These are phyloP conservation scores for Leucoagaricus sp. DNA, from an alignment of 1,284 basidiomycete species.

Conservation along the genomic window DNA sequence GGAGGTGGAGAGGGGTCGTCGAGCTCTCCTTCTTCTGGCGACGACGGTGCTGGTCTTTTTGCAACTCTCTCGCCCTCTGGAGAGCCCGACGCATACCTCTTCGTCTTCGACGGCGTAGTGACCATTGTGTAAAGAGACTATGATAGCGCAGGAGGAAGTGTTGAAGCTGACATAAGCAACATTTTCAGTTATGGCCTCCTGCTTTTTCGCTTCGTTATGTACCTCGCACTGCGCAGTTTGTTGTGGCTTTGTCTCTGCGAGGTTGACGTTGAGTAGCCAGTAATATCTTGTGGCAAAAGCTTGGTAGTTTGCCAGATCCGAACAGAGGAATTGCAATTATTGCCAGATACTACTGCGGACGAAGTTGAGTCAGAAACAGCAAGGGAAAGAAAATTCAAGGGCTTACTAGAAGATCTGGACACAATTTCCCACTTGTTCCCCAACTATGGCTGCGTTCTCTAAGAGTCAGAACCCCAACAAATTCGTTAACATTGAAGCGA, in stretches of 20 bases:
- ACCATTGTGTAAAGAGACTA: conserved; percentile 24
- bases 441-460: no score
- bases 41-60: conserved; percentile 63
- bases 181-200: conserved; percentile 14
- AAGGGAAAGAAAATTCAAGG: no score
- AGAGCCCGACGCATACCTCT: conserved; percentile 57
- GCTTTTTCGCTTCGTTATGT: background rate
- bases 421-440: no score
- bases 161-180: conserved; percentile 22
- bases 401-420: no score
- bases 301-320: no score
- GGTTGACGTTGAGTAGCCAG: no score
- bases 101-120: conserved; percentile 49
- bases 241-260: no score
- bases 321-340: no score
- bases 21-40: conserved; percentile 79
- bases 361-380: no score
- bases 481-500: background rate
- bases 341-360: no score
- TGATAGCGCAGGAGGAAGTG: conserved; percentile 13
- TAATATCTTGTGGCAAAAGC: no score
- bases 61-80: conserved; percentile 45
- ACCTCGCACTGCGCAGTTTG: background rate
- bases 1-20: conserved; percentile 41
- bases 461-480: background rate